Evolutionary conservation across 2,329 filamentous ascomycete genomes (phyloP), one percentile per base, ranked within the genome.

Genomic region (Onygenales sp.): DNA sequence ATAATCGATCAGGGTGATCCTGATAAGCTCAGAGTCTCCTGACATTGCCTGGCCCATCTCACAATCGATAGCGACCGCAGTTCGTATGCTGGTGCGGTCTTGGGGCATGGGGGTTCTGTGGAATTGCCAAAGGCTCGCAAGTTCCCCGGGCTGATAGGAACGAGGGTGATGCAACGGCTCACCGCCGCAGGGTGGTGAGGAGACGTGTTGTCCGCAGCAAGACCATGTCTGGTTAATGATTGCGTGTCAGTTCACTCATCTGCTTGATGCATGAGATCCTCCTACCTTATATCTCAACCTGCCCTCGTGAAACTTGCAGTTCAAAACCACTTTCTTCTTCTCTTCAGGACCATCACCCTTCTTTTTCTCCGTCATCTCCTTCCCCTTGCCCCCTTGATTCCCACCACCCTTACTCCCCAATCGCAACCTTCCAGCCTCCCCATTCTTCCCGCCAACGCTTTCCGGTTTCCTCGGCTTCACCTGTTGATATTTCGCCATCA

Each of bases 41-140:
- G 66, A 66, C 10, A 60, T 59, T 1, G 74, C 65, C 0, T 65
- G 71, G 21, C 77, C 78, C 77, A 81, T 80, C 56, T 81, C 78
- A 55, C 78, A 81, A 56, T 81, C 78, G 7, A 81, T 65, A 0
- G 72, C 75, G 2, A 80, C 72, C 2, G 61, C 63, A 8, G 39
- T 11, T 10, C 37, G 49, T 32, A 43, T 51, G n/a, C 33, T 21
- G 17, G 49, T n/a, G 6, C 14, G 7, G 13, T 6, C 10, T 42
- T 11, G 39, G 4, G 17, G 7, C 8, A 2, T 36, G 17, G 48
- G 48, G 7, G 37, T 51, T 6, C 5, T 17, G 31, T 51, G 27
- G 32, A 42, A 51, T 27, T 32, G 9, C 49, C 49, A 43, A n/a
- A 33, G 37, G 17, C 13, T 17, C 11, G 11, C 13, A 6, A 51